These are phyloP conservation scores for Carex littledalei DNA, from an alignment of 176 grass and related monocot species.

Conservation along the genomic window DNA sequence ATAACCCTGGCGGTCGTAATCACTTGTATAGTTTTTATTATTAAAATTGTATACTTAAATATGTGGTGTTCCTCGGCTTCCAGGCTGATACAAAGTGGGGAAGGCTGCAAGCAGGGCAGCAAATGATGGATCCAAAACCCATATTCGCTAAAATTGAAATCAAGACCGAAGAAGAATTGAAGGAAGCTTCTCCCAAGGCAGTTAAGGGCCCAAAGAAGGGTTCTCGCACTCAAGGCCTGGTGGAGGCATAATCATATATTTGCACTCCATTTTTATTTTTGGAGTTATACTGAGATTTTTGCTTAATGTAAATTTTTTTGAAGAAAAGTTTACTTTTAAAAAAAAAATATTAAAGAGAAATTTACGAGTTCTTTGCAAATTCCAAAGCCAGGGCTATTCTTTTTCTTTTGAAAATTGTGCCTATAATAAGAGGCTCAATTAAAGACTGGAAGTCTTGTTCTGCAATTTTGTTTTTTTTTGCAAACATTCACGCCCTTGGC, in stretches of 20 bases:
- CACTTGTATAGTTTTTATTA: background rate
- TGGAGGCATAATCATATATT: slow-evolving; percentile 48
- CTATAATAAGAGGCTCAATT: background rate
- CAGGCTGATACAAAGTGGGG: slow-evolving; percentile 90
- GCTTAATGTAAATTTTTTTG: background rate
- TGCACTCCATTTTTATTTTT: background rate
- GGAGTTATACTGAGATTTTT: background rate
- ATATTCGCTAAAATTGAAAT: slow-evolving; percentile 73
- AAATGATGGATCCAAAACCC: slow-evolving; percentile 73
- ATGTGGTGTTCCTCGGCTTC: background rate
- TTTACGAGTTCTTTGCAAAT: background rate
- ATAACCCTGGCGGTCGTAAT: background rate
- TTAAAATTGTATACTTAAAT: background rate
- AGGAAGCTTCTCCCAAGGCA: slow-evolving; percentile 34
- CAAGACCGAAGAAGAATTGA: slow-evolving; percentile 23
- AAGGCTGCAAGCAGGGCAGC: slow-evolving; percentile 58
- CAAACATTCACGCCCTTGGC: too few species aligned
- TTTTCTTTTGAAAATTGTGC: background rate
- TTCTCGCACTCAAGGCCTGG: slow-evolving; percentile 43
- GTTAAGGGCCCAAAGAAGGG: slow-evolving; percentile 58
- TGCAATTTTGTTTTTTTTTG: background rate
- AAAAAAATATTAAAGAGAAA: background rate
- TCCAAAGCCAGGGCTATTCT: background rate
- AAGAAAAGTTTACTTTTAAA: background rate
- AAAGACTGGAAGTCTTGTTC: background rate